These are phyloP conservation scores for Wallacemonas sp. DNA, from an alignment of 208 protist genomes.

Conservation along the genomic window DNA sequence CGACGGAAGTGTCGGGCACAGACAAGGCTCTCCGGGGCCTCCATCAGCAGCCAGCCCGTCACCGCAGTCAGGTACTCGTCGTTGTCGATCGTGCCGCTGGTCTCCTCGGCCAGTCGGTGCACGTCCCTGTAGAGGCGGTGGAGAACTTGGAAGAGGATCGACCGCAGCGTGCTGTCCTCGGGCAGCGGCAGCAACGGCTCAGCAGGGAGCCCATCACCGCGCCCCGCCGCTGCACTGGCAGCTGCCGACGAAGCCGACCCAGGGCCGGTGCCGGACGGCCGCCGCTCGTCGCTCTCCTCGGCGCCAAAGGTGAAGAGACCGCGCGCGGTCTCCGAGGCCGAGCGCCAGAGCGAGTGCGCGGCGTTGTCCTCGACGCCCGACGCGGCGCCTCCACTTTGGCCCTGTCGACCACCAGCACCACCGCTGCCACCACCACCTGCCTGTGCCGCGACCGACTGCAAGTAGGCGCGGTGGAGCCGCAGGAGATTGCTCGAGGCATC, in stretches of 20 bases:
- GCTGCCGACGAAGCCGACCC: too few species aligned
- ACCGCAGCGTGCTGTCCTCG: slow-evolving; percentile 9
- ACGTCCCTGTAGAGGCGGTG: slow-evolving; percentile 22
- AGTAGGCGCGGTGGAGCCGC: slow-evolving; percentile 11
- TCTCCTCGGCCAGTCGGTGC: slow-evolving; percentile 31
- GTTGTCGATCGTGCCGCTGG: slow-evolving; percentile 33
- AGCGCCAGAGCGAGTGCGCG: slow-evolving; percentile 14
- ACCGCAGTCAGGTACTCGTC: slow-evolving; percentile 52
- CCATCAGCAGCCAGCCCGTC: slow-evolving; percentile 74
- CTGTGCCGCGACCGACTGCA: background rate
- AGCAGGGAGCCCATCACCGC: background rate
- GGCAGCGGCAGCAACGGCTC: background rate
- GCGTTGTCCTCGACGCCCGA: background rate
- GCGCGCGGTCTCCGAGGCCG: slow-evolving; percentile 10
- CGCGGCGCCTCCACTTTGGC: background rate
- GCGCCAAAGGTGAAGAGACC: slow-evolving; percentile 2
- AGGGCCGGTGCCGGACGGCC: too few species aligned
- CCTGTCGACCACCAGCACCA: background rate
- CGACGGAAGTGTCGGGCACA: slow-evolving; percentile 65
- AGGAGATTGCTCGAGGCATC: slow-evolving; percentile 13
- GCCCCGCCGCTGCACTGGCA: too few species aligned
- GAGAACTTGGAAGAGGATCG: slow-evolving; percentile 16
- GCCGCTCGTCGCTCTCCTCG: background rate
- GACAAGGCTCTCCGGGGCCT: slow-evolving; percentile 43
- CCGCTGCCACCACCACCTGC: background rate